These are phyloP conservation scores for Cucumis cinereus DNA, from an alignment of 306 rosid genomes.

Conservation along the genomic window DNA sequence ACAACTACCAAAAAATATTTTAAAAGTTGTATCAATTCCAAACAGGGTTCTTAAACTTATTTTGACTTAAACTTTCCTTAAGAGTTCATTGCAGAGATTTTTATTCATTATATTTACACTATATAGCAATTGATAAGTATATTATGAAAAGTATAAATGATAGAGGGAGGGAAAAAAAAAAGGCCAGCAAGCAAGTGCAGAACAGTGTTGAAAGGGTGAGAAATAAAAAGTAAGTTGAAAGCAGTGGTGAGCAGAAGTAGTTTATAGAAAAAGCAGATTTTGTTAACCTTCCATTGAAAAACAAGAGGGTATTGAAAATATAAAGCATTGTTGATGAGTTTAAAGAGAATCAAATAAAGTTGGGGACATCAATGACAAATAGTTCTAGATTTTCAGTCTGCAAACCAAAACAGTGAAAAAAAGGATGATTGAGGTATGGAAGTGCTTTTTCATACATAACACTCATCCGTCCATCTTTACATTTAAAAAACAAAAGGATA, in stretches of 20 bases:
- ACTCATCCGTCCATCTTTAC: no score
- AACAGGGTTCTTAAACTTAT: no score
- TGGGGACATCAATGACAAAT: background rate
- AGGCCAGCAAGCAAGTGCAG: background rate
- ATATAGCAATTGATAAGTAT: no score
- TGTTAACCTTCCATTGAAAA: background rate
- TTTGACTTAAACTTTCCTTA: no score
- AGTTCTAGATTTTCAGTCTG: conserved; percentile 3
- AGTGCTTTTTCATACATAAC: no score
- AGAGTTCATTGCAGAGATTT: no score
- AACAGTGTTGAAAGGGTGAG: background rate
- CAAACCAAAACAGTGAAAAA: background rate
- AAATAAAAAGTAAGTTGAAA: background rate
- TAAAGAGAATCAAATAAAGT: background rate
- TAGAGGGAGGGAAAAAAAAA: no score
- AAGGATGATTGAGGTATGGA: no score
- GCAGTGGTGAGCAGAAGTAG: background rate
- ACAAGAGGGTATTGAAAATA: background rate
- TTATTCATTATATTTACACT: no score
- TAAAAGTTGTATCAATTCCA: no score
- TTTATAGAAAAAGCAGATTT: background rate
- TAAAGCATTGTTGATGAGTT: background rate
- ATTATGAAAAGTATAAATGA: no score
- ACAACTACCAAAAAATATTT: no score
- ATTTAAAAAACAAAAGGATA: background rate